A percentile compares a stretch with the other conserved stretches of the same genome.
phyloP scores from a whole-genome alignment of 441 rosid species.

The Arabidopsis hybrid region DNA sequence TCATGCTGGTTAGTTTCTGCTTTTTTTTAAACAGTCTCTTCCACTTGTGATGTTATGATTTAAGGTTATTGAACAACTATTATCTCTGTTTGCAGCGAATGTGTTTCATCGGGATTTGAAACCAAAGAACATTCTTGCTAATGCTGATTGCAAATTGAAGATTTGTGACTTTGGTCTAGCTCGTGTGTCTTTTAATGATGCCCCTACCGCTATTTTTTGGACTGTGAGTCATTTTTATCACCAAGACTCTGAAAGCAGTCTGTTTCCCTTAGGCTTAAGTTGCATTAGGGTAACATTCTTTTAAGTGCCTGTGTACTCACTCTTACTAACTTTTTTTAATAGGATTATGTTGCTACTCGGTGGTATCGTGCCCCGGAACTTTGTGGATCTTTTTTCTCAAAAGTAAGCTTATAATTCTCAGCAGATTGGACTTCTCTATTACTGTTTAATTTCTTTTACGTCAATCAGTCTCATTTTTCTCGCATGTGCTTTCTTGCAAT shows the following conservation, averaged over 20 bases:
- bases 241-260: not conserved
- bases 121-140: slow-evolving; percentile 97
- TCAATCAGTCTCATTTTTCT: no score
- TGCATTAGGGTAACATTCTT: not conserved
- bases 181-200: slow-evolving; percentile 92
- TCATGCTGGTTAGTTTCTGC: slow-evolving; percentile 71
- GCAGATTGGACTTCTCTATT: not conserved
- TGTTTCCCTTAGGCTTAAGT: not conserved
- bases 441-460: not conserved
- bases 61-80: not conserved
- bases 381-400: slow-evolving; percentile 98
- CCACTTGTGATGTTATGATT: not conserved
- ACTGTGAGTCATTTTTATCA: slow-evolving; percentile 66
- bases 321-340: not conserved
- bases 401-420: slow-evolving; percentile 57
- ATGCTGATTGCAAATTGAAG: slow-evolving; percentile 98
- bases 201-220: slow-evolving; percentile 97
- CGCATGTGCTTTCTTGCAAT: slow-evolving; percentile 30
- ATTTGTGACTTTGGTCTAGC: slow-evolving; percentile 99
- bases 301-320: slow-evolving; percentile 25
- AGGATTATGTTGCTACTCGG: slow-evolving; percentile 99
- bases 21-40: slow-evolving; percentile 8
- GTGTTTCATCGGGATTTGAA: slow-evolving; percentile 96
- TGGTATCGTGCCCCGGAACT: slow-evolving; percentile 99
- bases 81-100: slow-evolving; percentile 65